phyloP scores from a whole-genome alignment of 1,139 yeast species.

The Scheffersomyces illinoinensis region DNA sequence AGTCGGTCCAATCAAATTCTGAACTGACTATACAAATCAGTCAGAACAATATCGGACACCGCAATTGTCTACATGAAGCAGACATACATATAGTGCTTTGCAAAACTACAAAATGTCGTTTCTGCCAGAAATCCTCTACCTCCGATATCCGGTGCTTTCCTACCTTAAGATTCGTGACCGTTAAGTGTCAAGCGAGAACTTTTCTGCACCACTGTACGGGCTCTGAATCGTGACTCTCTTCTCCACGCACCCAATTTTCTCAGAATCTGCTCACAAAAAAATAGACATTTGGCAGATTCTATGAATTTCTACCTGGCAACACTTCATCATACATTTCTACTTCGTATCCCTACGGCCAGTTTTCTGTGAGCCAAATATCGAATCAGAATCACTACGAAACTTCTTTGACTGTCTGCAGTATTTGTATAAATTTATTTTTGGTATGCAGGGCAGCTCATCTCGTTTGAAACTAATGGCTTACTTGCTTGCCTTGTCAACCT shows the following conservation, averaged over 20 bases:
- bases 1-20: background rate
- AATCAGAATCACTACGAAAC: background rate
- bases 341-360: background rate
- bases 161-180: background rate
- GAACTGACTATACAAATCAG: background rate
- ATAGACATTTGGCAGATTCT: background rate
- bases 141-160: background rate
- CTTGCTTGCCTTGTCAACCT: background rate
- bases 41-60: background rate
- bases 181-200: slow-evolving; percentile 1
- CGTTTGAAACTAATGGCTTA: background rate
- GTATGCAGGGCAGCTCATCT: background rate
- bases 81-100: background rate
- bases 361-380: background rate
- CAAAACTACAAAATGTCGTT: background rate
- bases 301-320: background rate
- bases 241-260: background rate
- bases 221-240: background rate
- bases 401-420: background rate
- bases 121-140: background rate
- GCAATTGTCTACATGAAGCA: background rate
- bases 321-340: too few species aligned
- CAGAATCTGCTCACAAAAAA: background rate
- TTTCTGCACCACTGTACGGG: background rate
- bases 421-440: background rate